Evolutionary conservation across 805 yeast genomes (phyloP).

Genomic region (Candida oleophila): DNA sequence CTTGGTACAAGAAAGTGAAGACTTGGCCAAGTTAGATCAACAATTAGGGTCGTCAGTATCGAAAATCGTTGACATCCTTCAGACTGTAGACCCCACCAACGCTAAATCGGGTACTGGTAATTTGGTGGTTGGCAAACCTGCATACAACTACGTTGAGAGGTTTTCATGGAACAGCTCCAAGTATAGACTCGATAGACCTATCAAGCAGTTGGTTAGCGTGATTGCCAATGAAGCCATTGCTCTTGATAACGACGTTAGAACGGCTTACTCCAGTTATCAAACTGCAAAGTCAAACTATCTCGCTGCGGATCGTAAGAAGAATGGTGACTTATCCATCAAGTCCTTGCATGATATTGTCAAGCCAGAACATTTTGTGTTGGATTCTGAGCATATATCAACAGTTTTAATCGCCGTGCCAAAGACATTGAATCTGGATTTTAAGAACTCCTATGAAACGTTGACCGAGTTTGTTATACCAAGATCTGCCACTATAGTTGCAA

Average conservation of each 20-base stretch:
- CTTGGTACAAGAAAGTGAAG: slow-evolving; percentile 87
- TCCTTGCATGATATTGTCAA: slow-evolving; percentile 87
- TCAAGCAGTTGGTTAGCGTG: slow-evolving; percentile 67
- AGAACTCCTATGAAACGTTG: slow-evolving; percentile 71
- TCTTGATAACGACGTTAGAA: slow-evolving; percentile 80
- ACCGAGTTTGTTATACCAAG: slow-evolving; percentile 88
- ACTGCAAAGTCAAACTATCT: slow-evolving; percentile 79
- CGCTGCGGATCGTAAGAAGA: slow-evolving; percentile 89
- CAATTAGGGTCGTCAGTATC: slow-evolving; percentile 67
- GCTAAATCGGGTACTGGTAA: slow-evolving; percentile 12
- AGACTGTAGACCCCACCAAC: slow-evolving; percentile 25
- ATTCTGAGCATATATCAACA: slow-evolving; percentile 84
- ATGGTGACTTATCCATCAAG: slow-evolving; percentile 89
- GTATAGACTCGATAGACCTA: slow-evolving; percentile 80
- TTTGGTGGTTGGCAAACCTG: slow-evolving; percentile 44
- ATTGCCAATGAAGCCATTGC: slow-evolving; percentile 77
- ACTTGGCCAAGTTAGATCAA: slow-evolving; percentile 76
- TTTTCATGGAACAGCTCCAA: slow-evolving; percentile 89
- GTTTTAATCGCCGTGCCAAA: slow-evolving; percentile 88
- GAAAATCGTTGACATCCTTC: slow-evolving; percentile 76
- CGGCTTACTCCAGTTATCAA: slow-evolving; percentile 71
- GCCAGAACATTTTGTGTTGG: slow-evolving; percentile 77
- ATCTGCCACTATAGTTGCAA: slow-evolving; percentile 66
- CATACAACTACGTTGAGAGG: slow-evolving; percentile 63
- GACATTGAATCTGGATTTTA: slow-evolving; percentile 55